Conservation (phyloP, 2,329 filamentous ascomycete species). For the Blastomyces silverae region DNA sequence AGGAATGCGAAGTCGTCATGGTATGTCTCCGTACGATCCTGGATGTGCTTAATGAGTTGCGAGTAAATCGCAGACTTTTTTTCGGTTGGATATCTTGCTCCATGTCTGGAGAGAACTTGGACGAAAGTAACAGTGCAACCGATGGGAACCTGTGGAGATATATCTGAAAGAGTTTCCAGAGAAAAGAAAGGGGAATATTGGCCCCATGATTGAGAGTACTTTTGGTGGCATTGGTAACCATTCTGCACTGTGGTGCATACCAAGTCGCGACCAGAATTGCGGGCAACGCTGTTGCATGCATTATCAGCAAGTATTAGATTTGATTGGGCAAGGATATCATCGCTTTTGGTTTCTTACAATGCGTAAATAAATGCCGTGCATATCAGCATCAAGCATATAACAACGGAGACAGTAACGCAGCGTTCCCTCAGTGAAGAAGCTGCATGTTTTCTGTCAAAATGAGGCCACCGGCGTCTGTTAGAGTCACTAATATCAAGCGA, state of each 20-base stretch:
- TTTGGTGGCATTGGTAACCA: conserved; percentile 58
- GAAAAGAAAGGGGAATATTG: conserved; percentile 83
- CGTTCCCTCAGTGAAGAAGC: background rate
- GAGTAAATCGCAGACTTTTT: conserved; percentile 60
- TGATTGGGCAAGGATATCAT: background rate
- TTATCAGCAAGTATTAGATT: background rate
- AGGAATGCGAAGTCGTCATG: conserved; percentile 62
- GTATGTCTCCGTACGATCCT: conserved; percentile 52
- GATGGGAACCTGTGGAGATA: conserved; percentile 54
- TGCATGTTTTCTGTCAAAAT: background rate
- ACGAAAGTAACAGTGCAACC: conserved; percentile 73
- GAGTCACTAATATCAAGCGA: conserved; percentile 22
- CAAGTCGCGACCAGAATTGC: background rate
- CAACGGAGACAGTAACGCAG: background rate
- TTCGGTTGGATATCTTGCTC: conserved; percentile 70
- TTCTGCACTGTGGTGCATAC: conserved; percentile 49
- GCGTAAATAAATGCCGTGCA: background rate
- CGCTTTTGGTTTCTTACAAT: conserved; percentile 5
- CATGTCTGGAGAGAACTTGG: conserved; percentile 75
- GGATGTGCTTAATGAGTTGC: conserved; percentile 58
- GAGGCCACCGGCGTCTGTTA: background rate
- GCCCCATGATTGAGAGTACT: conserved; percentile 66
- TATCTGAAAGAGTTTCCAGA: conserved; percentile 54
- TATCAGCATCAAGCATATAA: background rate
- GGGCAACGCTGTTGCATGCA: background rate